These are phyloP conservation scores for Dryadomyces quercus-mongolicae DNA, from an alignment of 2,329 filamentous ascomycete genomes.

Conservation along the genomic window DNA sequence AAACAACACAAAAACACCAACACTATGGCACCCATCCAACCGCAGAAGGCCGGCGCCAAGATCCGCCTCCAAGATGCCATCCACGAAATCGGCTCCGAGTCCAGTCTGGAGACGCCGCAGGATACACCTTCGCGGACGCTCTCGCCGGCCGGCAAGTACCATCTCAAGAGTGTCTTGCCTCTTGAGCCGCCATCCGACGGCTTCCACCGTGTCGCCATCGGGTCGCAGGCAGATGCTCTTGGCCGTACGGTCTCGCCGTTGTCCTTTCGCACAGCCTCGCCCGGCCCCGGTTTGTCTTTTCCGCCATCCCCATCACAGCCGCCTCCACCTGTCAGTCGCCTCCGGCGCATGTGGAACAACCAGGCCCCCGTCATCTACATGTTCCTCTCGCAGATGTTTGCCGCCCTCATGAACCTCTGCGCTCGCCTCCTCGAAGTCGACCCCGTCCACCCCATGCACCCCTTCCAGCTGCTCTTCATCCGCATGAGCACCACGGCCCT, in stretches of 20 bases:
- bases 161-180: neutral
- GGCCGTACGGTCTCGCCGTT: constrained; percentile 8
- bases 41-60: no score
- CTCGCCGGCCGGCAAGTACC: neutral
- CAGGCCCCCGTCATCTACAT: constrained; percentile 68
- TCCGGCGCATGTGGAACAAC: constrained; percentile 36
- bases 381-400: constrained; percentile 66
- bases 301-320: constrained; percentile 4
- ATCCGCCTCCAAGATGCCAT: neutral
- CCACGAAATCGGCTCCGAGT: neutral
- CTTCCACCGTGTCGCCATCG: constrained; percentile 27
- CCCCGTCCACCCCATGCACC: constrained; percentile 56
- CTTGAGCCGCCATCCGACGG: constrained; percentile 14
- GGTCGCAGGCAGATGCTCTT: constrained; percentile 25
- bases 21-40: neutral
- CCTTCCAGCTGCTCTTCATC: constrained; percentile 72
- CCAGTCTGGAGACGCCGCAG: neutral
- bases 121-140: no score
- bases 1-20: constrained; percentile 13
- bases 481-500: constrained; percentile 65
- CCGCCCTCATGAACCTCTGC: constrained; percentile 72
- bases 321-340: neutral
- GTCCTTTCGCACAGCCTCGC: constrained; percentile 5
- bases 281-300: constrained; percentile 10
- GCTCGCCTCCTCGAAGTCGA: constrained; percentile 64